Percentiles rank a stretch among this genome's conserved stretches.
These are phyloP conservation scores for Stemphylium beticola DNA, from an alignment of 2,329 filamentous ascomycete species.

Conservation along the genomic window DNA sequence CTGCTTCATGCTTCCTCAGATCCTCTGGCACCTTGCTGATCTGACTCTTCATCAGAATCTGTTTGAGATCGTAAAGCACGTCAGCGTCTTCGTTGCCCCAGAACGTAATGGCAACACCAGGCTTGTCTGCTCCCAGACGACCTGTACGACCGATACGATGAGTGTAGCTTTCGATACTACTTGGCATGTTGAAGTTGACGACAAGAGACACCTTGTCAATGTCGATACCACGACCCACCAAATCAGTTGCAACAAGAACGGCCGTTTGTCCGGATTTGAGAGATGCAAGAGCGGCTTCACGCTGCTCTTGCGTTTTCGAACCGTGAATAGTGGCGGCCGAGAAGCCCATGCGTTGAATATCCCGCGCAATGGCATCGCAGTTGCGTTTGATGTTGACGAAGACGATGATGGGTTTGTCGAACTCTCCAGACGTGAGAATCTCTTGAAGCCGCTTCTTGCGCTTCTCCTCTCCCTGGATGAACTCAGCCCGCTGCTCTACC, in stretches of 20 bases:
- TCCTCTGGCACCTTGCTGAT: constrained; percentile 93
- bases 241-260: constrained; percentile 92
- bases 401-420: constrained; percentile 90
- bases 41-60: constrained; percentile 90
- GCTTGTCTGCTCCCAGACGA: constrained; percentile 82
- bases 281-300: constrained; percentile 88
- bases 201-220: constrained; percentile 92
- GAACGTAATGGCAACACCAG: constrained; percentile 94
- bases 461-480: constrained; percentile 88
- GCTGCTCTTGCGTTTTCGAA: constrained; percentile 96
- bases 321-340: constrained; percentile 90
- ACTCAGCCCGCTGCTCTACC: constrained; percentile 95
- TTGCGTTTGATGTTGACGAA: constrained; percentile 99
- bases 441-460: constrained; percentile 95
- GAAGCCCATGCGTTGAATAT: constrained; percentile 94
- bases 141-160: constrained; percentile 96
- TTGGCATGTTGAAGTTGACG: constrained; percentile 99
- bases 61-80: constrained; percentile 90
- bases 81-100: constrained; percentile 88
- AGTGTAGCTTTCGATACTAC: constrained; percentile 90
- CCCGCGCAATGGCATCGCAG: constrained; percentile 91
- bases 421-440: constrained; percentile 81
- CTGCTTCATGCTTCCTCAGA: constrained; percentile 83
- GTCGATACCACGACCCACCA: constrained; percentile 97
- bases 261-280: constrained; percentile 81